Evolutionary conservation across 257 asterid genomes (phyloP), one percentile per base, ranked within the genome.

Genomic region (Jacaranda copaia): DNA sequence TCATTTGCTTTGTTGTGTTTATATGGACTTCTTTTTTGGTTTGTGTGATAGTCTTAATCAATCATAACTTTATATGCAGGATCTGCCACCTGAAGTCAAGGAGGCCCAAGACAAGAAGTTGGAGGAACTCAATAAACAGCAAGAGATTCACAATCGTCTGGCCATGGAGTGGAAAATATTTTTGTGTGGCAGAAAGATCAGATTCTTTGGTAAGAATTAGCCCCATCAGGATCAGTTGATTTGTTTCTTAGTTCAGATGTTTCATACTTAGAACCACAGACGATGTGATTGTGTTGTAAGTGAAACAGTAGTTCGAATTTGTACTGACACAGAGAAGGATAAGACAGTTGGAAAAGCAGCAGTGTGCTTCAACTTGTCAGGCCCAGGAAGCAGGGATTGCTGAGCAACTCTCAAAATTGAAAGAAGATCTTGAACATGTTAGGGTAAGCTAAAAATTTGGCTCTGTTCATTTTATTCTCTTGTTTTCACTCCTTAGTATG

Each of bases 341-440:
- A 49, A 85, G 97, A 82, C 89, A 96, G 80, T 76, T 89, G 88
- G 98, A 95, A 78, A 95, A 81, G 82, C 98, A 91, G 81, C 97
- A 91, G 88, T 97, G 92, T 32, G 66, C 92, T 65, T 86, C 93
- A 20, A 80, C 88, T 74, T 87, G 75, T 74, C 91, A 81, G 80
- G 87, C 85, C 64, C 96, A 88, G 75, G 96, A 95, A 83, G 77
- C 87, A 4, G 96, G 88, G 76, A 73, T 85, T 76, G 87, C 97
- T 60, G 84, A 71, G 49, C 98, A 95, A 80, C 94, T 91, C 67
- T 74, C 92, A 63, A 87, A 89, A 80, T 69, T 90, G 78, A 93
- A 89, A 81, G 99, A 93, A 83, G 98, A 93, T 85, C 99, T 95
- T 80, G 98, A 93, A 78, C 93, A 95, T 87, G 98, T 96, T 56